These are phyloP conservation scores for Zygotorulaspora mrakii DNA, from an alignment of 1,139 yeast species.

Conservation along the genomic window DNA sequence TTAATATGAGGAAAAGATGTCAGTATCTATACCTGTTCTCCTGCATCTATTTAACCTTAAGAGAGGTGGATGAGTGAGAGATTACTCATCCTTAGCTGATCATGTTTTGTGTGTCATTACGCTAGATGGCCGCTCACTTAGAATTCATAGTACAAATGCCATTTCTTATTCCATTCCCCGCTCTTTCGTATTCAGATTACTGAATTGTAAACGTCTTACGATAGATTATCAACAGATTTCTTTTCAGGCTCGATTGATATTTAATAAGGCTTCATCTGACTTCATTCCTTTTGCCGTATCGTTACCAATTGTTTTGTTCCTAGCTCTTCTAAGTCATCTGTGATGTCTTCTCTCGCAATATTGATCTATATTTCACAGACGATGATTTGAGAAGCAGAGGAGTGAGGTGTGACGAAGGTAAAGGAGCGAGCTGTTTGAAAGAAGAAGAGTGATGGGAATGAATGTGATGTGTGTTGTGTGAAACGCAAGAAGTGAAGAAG, in stretches of 20 bases:
- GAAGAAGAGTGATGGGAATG: too few relatives aligned
- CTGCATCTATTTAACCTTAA: neutral
- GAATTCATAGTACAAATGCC: neutral
- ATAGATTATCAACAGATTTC: neutral
- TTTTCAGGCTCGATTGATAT: neutral
- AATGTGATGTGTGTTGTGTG: too few relatives aligned
- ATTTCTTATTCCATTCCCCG: neutral
- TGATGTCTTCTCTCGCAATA: too few relatives aligned
- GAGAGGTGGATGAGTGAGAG: neutral
- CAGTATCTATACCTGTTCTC: neutral
- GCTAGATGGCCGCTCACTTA: neutral
- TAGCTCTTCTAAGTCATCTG: too few relatives aligned
- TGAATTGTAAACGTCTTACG: slow-evolving; percentile 1
- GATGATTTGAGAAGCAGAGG: too few relatives aligned
- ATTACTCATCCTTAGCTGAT: neutral
- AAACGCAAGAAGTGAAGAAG: too few relatives aligned
- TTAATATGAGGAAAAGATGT: neutral
- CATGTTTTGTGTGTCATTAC: too few relatives aligned
- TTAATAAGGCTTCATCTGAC: neutral
- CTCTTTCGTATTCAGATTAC: slow-evolving; percentile 1
- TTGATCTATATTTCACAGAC: too few relatives aligned
- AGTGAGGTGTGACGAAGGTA: too few relatives aligned
- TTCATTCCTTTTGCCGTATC: too few relatives aligned
- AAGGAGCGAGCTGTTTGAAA: too few relatives aligned
- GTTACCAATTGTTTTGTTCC: too few relatives aligned